Evolutionary conservation across 306 rosid genomes (phyloP).

Genomic region (Sesbania bispinosa): DNA sequence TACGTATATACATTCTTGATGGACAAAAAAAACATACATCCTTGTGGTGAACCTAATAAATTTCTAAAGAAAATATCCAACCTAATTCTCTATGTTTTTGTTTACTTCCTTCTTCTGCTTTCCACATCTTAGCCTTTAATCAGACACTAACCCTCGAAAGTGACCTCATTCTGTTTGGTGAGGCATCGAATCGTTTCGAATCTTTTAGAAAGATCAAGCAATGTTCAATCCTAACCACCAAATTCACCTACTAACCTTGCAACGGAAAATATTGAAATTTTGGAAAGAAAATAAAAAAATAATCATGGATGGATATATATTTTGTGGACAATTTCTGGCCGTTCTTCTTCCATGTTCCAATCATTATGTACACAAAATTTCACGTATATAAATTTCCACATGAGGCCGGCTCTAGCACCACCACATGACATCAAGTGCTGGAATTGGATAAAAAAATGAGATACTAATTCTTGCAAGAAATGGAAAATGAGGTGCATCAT

Average conservation of each 20-base stretch:
- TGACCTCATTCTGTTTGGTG: constrained; percentile 20
- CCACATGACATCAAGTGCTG: constrained; percentile 28
- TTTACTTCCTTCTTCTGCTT: not conserved
- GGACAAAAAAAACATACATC: too few species aligned
- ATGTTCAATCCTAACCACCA: constrained; percentile 35
- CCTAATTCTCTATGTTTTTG: not conserved
- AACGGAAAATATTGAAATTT: constrained; percentile 13
- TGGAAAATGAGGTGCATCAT: constrained; percentile 6
- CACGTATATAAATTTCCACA: constrained; percentile 7
- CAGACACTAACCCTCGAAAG: constrained; percentile 2
- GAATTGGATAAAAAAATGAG: too few species aligned
- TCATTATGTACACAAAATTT: too few species aligned
- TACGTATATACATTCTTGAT: too few species aligned
- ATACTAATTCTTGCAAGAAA: constrained; percentile 26
- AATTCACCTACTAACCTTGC: constrained; percentile 49
- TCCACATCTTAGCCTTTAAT: not conserved
- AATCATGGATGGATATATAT: not conserved
- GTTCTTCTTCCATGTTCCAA: constrained; percentile 13
- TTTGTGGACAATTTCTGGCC: not conserved
- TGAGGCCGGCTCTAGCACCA: constrained; percentile 4
- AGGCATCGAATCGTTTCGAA: constrained; percentile 17
- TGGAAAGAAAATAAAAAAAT: not conserved
- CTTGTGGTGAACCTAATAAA: too few species aligned
- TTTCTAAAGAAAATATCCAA: not conserved
- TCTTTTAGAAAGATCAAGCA: constrained; percentile 29